Evolutionary conservation across 768 basidiomycete species (phyloP), one percentile per base, ranked within the genome.

Genomic region (Boletus vinaceobasis): DNA sequence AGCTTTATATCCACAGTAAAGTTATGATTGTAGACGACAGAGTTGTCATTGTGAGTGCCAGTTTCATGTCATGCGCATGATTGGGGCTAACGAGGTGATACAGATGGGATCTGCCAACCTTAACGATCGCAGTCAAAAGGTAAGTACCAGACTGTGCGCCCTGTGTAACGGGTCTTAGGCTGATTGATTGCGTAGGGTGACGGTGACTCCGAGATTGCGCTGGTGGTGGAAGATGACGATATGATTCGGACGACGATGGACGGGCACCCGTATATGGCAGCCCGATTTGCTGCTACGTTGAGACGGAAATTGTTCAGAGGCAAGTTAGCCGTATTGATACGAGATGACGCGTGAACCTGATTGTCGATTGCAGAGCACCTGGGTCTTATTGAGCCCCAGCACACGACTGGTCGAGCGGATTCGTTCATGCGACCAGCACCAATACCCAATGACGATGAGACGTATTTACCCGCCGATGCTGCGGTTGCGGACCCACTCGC

Each of bases 1-100:
- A 88, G 61, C 71, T 88, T 21, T 93, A 93, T 62, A 92, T 93
- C 55, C 91, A 93, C 67, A 84, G 83, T 23, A 93, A 93, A 75
- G 68, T 96, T 26, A 96, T 97, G 94, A 90, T 96, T 50, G 91
- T 97, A 35, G 95, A 97, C 65, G 95, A 98, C 66, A 79, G 83
- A 32, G 79, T 86, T 35, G 93, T 97, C 43, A 92, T 98, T 60
- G 90, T 92, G 61, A 48, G 89, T 78, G 1, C 27, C 21, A 0
- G 10, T 19, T 21, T 47, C 29, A 11, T 44, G 38, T 7, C 19
- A 17, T 36, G 15, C 5, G 38, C 55, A 19, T 49, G 35, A 33
- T 50, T 40, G 36, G 36, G 26, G 44, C 57, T 51, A 29, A 62
- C 44, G 27, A 55, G 21, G 19, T 19, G 14, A 21, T 32, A 37